Conservation (phyloP, 2,329 filamentous ascomycete genomes). For the Cladosporium colombiae region DNA sequence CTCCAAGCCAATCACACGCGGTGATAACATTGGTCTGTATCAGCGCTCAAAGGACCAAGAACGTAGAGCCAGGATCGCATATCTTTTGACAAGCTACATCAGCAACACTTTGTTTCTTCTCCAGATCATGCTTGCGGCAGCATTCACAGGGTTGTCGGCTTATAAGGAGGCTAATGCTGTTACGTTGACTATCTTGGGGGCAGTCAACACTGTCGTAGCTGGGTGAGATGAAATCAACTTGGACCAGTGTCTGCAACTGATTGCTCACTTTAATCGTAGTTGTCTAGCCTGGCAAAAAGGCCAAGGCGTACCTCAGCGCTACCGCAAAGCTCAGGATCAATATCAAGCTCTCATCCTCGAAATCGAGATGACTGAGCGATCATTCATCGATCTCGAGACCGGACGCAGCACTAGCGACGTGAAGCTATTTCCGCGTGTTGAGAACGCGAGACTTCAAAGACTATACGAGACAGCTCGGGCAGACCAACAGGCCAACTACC, state of each 20-base stretch:
- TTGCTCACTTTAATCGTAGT: neutral
- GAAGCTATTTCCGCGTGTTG: neutral
- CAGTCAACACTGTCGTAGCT: slow-evolving; percentile 22
- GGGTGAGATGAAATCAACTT: neutral
- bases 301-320: slow-evolving; percentile 22
- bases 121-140: slow-evolving; percentile 22
- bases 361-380: slow-evolving; percentile 20
- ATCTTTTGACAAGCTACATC: slow-evolving; percentile 14
- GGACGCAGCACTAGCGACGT: neutral
- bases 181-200: slow-evolving; percentile 19
- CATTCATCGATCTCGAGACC: slow-evolving; percentile 13
- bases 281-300: slow-evolving; percentile 24
- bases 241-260: neutral
- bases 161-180: slow-evolving; percentile 10
- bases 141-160: slow-evolving; percentile 22
- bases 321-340: slow-evolving; percentile 19
- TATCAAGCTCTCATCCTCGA: slow-evolving; percentile 20
- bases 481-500: slow-evolving; percentile 22
- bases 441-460: slow-evolving; percentile 13
- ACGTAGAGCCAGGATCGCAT: neutral
- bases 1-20: neutral
- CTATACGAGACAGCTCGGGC: slow-evolving; percentile 14
- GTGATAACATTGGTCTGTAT: neutral
- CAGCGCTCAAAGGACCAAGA: neutral
- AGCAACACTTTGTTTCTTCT: slow-evolving; percentile 17